Evolutionary conservation across 2,329 filamentous ascomycete genomes (phyloP).

Genomic region (Tolypocladium nubicola): DNA sequence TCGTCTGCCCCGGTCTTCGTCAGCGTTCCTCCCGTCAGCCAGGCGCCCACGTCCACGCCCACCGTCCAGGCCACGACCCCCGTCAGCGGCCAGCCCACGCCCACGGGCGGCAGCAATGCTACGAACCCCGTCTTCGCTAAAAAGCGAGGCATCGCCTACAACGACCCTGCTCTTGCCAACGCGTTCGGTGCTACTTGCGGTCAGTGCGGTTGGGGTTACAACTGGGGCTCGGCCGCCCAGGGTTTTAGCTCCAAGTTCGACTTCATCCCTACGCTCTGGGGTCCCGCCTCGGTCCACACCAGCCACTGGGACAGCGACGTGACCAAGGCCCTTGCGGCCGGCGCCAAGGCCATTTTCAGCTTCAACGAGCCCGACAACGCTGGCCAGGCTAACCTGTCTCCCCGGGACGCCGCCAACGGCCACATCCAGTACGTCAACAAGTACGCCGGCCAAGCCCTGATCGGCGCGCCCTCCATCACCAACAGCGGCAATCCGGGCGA

Average conservation of each 20-base stretch:
- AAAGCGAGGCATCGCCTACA: constrained; percentile 63
- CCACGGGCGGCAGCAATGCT: too few relatives aligned
- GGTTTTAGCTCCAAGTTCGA: constrained; percentile 33
- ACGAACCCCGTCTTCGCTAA: constrained; percentile 6
- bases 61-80: background rate
- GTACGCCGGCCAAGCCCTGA: constrained; percentile 39
- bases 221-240: constrained; percentile 47
- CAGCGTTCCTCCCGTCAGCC: constrained; percentile 1
- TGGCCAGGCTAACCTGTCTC: constrained; percentile 47
- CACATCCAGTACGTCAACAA: constrained; percentile 46
- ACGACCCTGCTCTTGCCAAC: constrained; percentile 41
- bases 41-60: background rate
- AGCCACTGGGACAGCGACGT: constrained; percentile 40
- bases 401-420: constrained; percentile 37
- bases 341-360: constrained; percentile 47
- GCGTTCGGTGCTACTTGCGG: constrained; percentile 33
- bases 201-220: constrained; percentile 51
- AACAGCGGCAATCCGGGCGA: constrained; percentile 40
- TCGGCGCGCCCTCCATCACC: constrained; percentile 51
- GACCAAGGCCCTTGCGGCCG: constrained; percentile 38
- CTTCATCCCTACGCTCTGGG: constrained; percentile 62
- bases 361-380: constrained; percentile 64
- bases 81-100: too few relatives aligned
- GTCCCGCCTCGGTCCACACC: constrained; percentile 31
- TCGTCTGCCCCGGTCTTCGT: background rate